Percentiles rank a stretch among this genome's conserved stretches.
Evolutionary conservation across 805 yeast genomes (phyloP).

Genomic region (Pichia californica): DNA sequence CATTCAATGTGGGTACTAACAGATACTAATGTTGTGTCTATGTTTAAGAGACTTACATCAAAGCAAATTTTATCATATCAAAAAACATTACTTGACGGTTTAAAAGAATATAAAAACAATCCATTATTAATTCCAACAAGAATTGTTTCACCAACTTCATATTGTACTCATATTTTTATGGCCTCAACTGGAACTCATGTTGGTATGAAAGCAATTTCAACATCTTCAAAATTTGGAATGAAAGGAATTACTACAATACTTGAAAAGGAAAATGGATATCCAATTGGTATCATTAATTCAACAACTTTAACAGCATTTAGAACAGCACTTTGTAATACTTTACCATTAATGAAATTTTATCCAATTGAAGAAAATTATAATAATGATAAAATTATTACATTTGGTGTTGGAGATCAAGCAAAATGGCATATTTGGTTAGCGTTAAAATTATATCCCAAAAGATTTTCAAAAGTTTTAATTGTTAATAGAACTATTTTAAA

Average conservation of each 20-base stretch:
- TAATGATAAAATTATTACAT: constrained; percentile 31
- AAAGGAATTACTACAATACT: constrained; percentile 50
- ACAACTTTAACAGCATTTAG: constrained; percentile 57
- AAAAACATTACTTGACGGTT: constrained; percentile 30
- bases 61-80: constrained; percentile 32
- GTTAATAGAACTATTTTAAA: constrained; percentile 39
- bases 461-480: constrained; percentile 36
- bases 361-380: constrained; percentile 18
- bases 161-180: constrained; percentile 52
- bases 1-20: too few species aligned
- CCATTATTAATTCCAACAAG: constrained; percentile 49
- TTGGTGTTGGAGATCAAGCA: constrained; percentile 61
- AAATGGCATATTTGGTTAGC: constrained; percentile 54
- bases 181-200: constrained; percentile 51
- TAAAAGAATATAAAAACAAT: constrained; percentile 36
- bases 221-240: constrained; percentile 53
- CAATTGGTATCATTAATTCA: constrained; percentile 52
- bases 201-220: constrained; percentile 56
- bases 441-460: constrained; percentile 32
- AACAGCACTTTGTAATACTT: constrained; percentile 52
- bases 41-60: too few species aligned
- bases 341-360: constrained; percentile 37
- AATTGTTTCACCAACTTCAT: constrained; percentile 37
- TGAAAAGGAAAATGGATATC: constrained; percentile 43
- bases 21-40: too few species aligned